Evolutionary conservation across 768 basidiomycete genomes (phyloP).

Genomic region (Mycena epipterygia): DNA sequence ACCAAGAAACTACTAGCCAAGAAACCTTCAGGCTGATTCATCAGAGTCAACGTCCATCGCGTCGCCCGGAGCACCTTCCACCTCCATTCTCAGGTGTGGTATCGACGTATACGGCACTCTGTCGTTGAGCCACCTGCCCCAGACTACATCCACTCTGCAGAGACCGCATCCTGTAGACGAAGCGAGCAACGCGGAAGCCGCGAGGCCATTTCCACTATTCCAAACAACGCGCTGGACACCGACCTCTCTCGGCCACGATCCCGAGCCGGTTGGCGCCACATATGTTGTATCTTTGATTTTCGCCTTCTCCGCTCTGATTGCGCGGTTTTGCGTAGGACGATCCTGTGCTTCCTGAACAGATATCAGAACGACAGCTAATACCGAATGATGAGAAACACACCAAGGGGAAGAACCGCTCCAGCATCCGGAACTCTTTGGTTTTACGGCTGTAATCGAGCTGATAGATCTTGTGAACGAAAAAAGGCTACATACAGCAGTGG

Average conservation of each 20-base stretch:
- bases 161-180: constrained; percentile 89
- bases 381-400: constrained; percentile 49
- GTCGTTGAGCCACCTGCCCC: constrained; percentile 80
- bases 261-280: constrained; percentile 57
- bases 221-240: constrained; percentile 84
- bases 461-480: constrained; percentile 84
- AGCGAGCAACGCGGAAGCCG: constrained; percentile 71
- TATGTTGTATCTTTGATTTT: constrained; percentile 50
- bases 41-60: constrained; percentile 61
- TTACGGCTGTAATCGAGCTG: constrained; percentile 90
- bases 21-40: constrained; percentile 41
- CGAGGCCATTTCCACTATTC: constrained; percentile 84
- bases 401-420: constrained; percentile 88
- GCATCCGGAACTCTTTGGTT: constrained; percentile 83
- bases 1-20: constrained; percentile 18
- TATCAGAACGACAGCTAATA: background rate
- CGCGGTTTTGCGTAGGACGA: constrained; percentile 54
- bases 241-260: constrained; percentile 86
- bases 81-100: constrained; percentile 72
- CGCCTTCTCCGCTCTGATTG: constrained; percentile 49
- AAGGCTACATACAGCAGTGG: constrained; percentile 62
- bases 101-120: constrained; percentile 77
- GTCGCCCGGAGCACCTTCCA: constrained; percentile 49
- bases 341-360: constrained; percentile 64
- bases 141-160: constrained; percentile 85